These are phyloP conservation scores for Globisporangium nodosum DNA, from an alignment of 352 stramenopile genomes.

Conservation along the genomic window DNA sequence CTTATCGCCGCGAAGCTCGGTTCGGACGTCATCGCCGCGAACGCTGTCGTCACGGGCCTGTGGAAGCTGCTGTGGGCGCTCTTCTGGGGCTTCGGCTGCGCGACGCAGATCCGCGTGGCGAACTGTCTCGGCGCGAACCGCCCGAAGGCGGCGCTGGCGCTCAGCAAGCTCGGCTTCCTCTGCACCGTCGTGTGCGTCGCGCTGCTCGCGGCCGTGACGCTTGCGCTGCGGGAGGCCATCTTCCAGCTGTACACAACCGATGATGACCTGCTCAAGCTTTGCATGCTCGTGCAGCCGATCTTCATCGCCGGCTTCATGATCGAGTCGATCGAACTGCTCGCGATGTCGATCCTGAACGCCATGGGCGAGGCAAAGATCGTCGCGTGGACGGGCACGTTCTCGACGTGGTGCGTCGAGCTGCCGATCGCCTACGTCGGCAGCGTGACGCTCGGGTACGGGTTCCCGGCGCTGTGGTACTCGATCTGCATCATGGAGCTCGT, in stretches of 20 bases:
- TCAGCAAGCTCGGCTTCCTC: constrained; percentile 53
- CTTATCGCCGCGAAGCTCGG: too few species aligned
- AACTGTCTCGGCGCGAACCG: too few species aligned
- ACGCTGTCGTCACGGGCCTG: too few species aligned
- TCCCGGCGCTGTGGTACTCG: constrained; percentile 37
- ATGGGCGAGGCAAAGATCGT: constrained; percentile 49
- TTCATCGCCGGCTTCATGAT: constrained; percentile 43
- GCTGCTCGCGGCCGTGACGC: constrained; percentile 29
- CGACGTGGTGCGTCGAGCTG: constrained; percentile 45
- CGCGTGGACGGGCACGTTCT: constrained; percentile 32
- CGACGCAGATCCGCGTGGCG: too few species aligned
- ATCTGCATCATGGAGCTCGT: constrained; percentile 42
- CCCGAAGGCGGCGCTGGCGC: constrained; percentile 49
- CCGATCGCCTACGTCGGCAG: constrained; percentile 40
- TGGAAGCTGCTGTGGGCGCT: too few species aligned
- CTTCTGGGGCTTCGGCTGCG: too few species aligned
- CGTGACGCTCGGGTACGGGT: constrained; percentile 37
- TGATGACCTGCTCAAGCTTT: constrained; percentile 36
- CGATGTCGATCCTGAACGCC: constrained; percentile 32
- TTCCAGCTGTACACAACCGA: constrained; percentile 49
- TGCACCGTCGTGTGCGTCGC: constrained; percentile 51
- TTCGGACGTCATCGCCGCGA: too few species aligned
- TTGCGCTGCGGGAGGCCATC: constrained; percentile 26
- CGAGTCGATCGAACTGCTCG: constrained; percentile 47
- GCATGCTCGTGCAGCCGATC: constrained; percentile 41